Evolutionary conservation across 2,329 filamentous ascomycete genomes (phyloP), one percentile per base, ranked within the genome.

Genomic region (Ceratocystiopsis brevicomis): DNA sequence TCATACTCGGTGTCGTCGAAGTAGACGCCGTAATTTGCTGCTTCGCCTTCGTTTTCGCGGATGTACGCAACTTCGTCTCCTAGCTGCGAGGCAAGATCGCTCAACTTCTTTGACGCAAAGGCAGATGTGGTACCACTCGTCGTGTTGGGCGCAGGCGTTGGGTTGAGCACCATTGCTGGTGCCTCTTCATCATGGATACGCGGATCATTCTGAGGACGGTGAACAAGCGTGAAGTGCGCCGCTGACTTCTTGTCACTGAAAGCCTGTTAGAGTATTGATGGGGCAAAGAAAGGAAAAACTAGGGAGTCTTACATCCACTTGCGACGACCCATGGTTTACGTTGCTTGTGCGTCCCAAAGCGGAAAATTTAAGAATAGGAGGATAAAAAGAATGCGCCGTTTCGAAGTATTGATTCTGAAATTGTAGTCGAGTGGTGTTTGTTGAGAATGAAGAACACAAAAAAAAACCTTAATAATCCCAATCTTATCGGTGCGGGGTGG

Each of bases 1-100:
- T 98, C 90, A 62, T 98, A 98, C 56, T 84, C 74, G 50, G 83
- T 81, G 62, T 98, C 90, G 61, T 98, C 92, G 60, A 72, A 98
- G 67, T 82, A 98, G 50, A 98, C 75, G 50, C 90, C 90, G 61
- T 95, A 76, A 58, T 82, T 83, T 51, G 92, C 90, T 10, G 92
- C 90, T 63, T 98, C 87, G 53, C 92, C 92, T 61, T 98, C 90
- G 59, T 98, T 96, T 45, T 75, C 72, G 52, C 87, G 78, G 50
- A 94, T 76, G 47, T 63, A 63, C 37, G 68, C 66, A 18, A 70
- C 67, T 32, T 79, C 75, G 33, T 71, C 66, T 1, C 81, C 81
- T 41, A 95, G 77, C 57, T 92, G 81, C 4, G 71, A 76, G 11
- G 67, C 73, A 19, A 98, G 67, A 50, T 96, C 87, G 46, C 73